Percentiles rank a stretch among this genome's conserved stretches.
These are phyloP conservation scores for Diaporthe citrichinensis DNA, from an alignment of 2,329 filamentous ascomycete species.

Conservation along the genomic window DNA sequence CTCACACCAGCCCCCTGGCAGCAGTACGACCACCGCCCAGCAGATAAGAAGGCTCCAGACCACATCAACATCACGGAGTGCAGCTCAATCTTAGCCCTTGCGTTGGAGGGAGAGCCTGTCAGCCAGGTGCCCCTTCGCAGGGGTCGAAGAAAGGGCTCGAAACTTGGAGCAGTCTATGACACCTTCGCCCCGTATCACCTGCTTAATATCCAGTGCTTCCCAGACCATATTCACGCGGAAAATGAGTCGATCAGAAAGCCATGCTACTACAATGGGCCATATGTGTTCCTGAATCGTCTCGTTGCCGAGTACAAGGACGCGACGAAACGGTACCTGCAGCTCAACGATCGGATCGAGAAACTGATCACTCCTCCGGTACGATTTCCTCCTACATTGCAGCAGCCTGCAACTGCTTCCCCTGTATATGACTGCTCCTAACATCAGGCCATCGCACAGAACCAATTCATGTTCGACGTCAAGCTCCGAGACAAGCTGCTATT, in stretches of 20 bases:
- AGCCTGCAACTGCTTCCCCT: neutral
- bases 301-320: slow-evolving; percentile 73
- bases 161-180: slow-evolving; percentile 68
- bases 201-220: slow-evolving; percentile 70
- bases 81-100: slow-evolving; percentile 71
- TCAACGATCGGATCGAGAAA: slow-evolving; percentile 69
- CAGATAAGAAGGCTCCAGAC: slow-evolving; percentile 55
- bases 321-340: slow-evolving; percentile 68
- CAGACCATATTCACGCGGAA: slow-evolving; percentile 70
- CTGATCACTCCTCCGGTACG: slow-evolving; percentile 70
- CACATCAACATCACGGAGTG: slow-evolving; percentile 74
- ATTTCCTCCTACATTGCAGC: neutral
- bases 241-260: slow-evolving; percentile 68
- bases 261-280: slow-evolving; percentile 69
- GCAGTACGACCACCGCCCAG: slow-evolving; percentile 62
- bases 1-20: slow-evolving; percentile 73
- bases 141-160: slow-evolving; percentile 59
- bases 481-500: slow-evolving; percentile 72
- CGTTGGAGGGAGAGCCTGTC: slow-evolving; percentile 65
- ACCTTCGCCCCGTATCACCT: slow-evolving; percentile 74
- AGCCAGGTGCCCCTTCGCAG: slow-evolving; percentile 64
- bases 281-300: slow-evolving; percentile 72
- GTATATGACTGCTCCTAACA: neutral
- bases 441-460: slow-evolving; percentile 49
- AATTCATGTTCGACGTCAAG: slow-evolving; percentile 71